Conservation (phyloP, 2,329 filamentous ascomycete genomes). For the Stemphylium lycopersici region DNA sequence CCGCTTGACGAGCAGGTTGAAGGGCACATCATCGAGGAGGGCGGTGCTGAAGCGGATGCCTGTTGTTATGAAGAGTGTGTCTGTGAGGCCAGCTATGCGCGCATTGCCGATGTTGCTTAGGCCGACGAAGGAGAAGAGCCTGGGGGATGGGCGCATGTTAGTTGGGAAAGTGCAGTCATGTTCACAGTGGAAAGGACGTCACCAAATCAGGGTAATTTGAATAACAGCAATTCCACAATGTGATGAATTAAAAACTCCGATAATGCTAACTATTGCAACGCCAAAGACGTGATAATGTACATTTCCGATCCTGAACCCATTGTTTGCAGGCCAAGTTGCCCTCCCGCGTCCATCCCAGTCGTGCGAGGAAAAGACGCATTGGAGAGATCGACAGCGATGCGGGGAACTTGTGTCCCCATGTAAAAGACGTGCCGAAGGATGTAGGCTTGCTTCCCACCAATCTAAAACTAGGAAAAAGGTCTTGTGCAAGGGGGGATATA, state of each 20-base stretch:
- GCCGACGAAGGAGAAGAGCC: conserved; percentile 56
- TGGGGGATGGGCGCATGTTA: neutral
- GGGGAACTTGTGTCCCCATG: neutral
- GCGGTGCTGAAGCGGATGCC: conserved; percentile 52
- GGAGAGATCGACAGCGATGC: neutral
- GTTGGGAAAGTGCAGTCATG: neutral
- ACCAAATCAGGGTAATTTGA: too few relatives aligned
- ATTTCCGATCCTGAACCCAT: neutral
- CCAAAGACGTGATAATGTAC: neutral
- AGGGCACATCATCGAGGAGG: conserved; percentile 50
- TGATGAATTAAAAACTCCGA: neutral
- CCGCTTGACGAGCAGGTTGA: conserved; percentile 50
- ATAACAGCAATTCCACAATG: neutral
- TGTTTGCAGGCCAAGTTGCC: conserved; percentile 1
- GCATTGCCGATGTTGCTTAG: conserved; percentile 53
- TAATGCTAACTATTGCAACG: neutral
- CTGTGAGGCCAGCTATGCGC: conserved; percentile 50
- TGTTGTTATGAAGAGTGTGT: conserved; percentile 48
- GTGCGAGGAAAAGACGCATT: conserved; percentile 4
- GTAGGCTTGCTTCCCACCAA: neutral
- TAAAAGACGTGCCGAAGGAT: neutral
- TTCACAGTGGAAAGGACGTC: too few relatives aligned
- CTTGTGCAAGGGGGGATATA: neutral
- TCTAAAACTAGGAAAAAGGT: neutral
- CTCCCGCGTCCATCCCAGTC: neutral